A percentile compares a stretch with the other conserved stretches of the same genome.
phyloP scores from a whole-genome alignment of 2,329 filamentous ascomycete genomes.

The Aspergillus piperis region DNA sequence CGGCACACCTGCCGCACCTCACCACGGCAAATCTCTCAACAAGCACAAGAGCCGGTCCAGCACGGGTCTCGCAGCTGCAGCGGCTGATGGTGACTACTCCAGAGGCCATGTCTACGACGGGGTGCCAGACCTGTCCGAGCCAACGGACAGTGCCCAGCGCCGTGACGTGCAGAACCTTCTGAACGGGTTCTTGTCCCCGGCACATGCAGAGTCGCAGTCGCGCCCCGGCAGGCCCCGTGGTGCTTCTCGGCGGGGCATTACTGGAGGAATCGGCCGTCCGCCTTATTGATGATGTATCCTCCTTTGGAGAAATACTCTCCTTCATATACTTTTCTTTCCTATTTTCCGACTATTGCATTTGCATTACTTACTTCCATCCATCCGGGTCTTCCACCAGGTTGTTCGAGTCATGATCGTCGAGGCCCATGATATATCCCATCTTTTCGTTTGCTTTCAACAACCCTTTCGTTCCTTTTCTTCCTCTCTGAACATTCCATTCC shows the following conservation, averaged over 20 bases:
- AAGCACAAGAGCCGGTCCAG: slow-evolving; percentile 39
- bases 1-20: slow-evolving; percentile 18
- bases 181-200: slow-evolving; percentile 37
- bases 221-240: slow-evolving; percentile 17
- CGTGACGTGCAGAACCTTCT: slow-evolving; percentile 41
- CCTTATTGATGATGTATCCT: slow-evolving; percentile 29
- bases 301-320: slow-evolving; percentile 1
- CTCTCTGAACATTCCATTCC: slow-evolving; percentile 8
- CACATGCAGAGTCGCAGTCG: slow-evolving; percentile 19
- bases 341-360: background rate
- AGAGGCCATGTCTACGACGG: slow-evolving; percentile 18
- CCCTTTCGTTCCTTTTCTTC: too few species aligned
- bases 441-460: background rate
- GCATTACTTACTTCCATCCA: background rate
- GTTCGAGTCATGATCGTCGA: slow-evolving; percentile 4
- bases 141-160: slow-evolving; percentile 23
- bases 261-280: slow-evolving; percentile 36
- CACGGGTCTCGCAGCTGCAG: slow-evolving; percentile 29
- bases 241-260: slow-evolving; percentile 26
- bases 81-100: slow-evolving; percentile 19
- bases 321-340: slow-evolving; percentile 6
- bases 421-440: slow-evolving; percentile 16
- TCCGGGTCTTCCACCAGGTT: background rate
- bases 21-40: slow-evolving; percentile 31
- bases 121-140: slow-evolving; percentile 14